Base-by-base conservation (phyloP, 2,329 filamentous ascomycete genomes). In the Arthroderma sp. region DNA sequence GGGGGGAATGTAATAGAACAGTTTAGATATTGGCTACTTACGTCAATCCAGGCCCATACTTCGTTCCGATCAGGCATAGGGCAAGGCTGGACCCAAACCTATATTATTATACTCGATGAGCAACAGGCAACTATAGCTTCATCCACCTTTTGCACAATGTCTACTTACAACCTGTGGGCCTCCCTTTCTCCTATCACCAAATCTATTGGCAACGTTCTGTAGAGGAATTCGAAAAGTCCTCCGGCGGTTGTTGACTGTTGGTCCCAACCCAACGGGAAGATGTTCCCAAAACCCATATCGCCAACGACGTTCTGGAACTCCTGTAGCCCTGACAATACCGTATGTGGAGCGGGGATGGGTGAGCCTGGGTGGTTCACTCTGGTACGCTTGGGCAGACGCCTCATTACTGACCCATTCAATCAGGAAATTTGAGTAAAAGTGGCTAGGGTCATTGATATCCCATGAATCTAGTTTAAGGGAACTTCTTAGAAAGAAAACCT, bases 361-460 rank as follows among this genome's bases (percentile, higher is more conserved):
- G 4, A 5, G 3, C n/a, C 6, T 10, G 6, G 38, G 38, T 6
- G 38, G 38, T 22, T 22, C 11, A 2, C 11, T 5, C 10, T 5
- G 4, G 2, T 40, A 5, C 10, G 4, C 4, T 29, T n/a, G 11
- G 4, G 38, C 38, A 10, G 28, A 40, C 28, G 38, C 38, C 28
- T 28, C 38, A 10, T 40, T 40, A 10, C 38, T 40, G n/a, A 40
- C 38, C 38, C 38, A 40, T 28, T 40, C 38, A 10, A 40, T 40
- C n/a, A 40, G 5, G 10, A 40, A 40, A 40, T 40, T 3, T 15
- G 38, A 40, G n/a, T 40, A 40, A 10, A 40, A 40, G 28, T 40
- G 7, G 5, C 6, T 40, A 5, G 38, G 3, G 29, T 40, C 3
- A 10, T 40, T 29, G 6, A 28, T 10, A 22, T 40, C 29, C 11